Evolutionary conservation across 768 basidiomycete genomes (phyloP).

Genomic region (Pulveroboletus sp.): DNA sequence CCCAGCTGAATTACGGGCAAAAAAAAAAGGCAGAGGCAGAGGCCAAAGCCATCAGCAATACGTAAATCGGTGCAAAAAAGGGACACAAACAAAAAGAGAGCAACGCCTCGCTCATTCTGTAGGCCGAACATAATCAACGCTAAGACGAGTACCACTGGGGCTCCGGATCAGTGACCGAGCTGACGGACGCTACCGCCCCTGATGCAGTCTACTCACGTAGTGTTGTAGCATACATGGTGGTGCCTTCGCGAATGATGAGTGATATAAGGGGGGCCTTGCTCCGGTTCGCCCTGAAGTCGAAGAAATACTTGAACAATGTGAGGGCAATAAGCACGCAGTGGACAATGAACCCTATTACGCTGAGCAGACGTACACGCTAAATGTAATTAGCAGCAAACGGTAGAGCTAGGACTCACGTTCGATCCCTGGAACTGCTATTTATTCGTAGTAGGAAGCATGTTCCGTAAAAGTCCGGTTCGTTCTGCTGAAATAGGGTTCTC

Average conservation of each 20-base stretch:
- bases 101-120: too few relatives aligned
- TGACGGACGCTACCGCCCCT: too few relatives aligned
- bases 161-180: too few relatives aligned
- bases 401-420: conserved; percentile 1
- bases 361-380: neutral
- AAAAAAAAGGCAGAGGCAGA: too few relatives aligned
- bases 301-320: conserved; percentile 1
- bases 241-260: conserved; percentile 14
- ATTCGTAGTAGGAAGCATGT: conserved; percentile 5
- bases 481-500: neutral
- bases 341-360: conserved; percentile 5
- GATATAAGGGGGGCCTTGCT: conserved; percentile 19
- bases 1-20: too few relatives aligned
- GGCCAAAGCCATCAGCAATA: too few relatives aligned
- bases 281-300: conserved; percentile 12
- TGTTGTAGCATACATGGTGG: neutral
- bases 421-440: neutral
- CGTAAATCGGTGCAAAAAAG: too few relatives aligned
- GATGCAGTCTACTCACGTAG: too few relatives aligned
- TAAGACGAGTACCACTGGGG: too few relatives aligned
- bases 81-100: too few relatives aligned
- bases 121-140: too few relatives aligned
- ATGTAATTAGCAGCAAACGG: neutral
- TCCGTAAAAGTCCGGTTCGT: neutral
- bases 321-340: conserved; percentile 7